Evolutionary conservation across 2,329 filamentous ascomycete species (phyloP).

Genomic region (Neonectria hederae): DNA sequence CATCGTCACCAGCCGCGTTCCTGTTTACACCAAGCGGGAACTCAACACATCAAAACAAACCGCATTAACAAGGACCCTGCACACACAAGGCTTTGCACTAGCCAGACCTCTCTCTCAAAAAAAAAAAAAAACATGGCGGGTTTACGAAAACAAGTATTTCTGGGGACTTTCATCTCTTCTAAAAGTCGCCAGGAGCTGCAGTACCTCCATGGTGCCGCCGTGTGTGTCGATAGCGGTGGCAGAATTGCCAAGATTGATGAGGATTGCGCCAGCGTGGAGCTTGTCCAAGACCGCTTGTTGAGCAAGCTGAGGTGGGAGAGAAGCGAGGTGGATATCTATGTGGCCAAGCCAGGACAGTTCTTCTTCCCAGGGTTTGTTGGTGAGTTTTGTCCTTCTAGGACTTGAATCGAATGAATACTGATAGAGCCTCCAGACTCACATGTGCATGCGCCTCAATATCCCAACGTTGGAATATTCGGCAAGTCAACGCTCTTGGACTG

Average conservation of each 20-base stretch:
- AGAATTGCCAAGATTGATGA: constrained; percentile 60
- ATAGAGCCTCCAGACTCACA: constrained; percentile 76
- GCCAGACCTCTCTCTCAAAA: neutral
- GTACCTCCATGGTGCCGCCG: constrained; percentile 59
- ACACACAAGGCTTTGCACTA: neutral
- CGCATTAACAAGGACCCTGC: neutral
- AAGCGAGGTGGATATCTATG: constrained; percentile 50
- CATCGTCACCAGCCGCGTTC: neutral
- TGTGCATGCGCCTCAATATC: constrained; percentile 94
- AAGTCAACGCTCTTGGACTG: constrained; percentile 92
- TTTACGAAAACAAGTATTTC: constrained; percentile 56
- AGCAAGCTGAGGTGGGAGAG: constrained; percentile 57
- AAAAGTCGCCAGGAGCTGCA: constrained; percentile 58
- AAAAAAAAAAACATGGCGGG: constrained; percentile 30
- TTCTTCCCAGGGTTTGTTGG: constrained; percentile 88
- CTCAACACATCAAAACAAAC: neutral
- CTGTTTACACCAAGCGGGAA: neutral
- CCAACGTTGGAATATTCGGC: constrained; percentile 93
- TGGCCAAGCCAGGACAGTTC: constrained; percentile 66
- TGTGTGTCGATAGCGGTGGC: constrained; percentile 61
- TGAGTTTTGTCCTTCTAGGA: constrained; percentile 47
- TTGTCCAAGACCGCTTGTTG: constrained; percentile 47
- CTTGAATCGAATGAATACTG: constrained; percentile 13
- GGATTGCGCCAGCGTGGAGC: constrained; percentile 45
- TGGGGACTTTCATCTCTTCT: constrained; percentile 66